Base-by-base conservation (phyloP, 2,329 filamentous ascomycete species). In the Grosmannia clavigera region DNA sequence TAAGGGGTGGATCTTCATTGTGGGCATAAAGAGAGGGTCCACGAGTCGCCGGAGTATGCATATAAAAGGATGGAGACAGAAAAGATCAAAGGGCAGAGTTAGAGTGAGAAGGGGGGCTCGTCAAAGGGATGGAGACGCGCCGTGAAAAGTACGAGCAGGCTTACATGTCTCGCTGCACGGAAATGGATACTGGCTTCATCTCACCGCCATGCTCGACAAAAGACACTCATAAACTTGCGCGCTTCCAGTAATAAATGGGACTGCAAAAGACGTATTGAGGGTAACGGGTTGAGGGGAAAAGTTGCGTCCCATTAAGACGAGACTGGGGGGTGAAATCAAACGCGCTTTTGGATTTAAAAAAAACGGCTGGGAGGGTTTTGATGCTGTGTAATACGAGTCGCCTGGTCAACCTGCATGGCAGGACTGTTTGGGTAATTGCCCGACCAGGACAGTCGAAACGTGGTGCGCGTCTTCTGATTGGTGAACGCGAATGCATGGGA, bases 381-480 rank as follows among this genome's bases (percentile, higher is more conserved):
- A 3, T 19, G 40, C 16, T 14, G 40, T 25, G 5, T 31, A 58
- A 51, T 58, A 33, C 51, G 57, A 55, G 59, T 66, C 63, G 61
- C 51, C 60, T 52, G 62, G 64, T 61, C 61, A 64, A 66, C 50
- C 43, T 46, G 43, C 11, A 54, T 14, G 31, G 7, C 31, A 27
- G 51, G 54, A 57, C 57, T 66, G 58, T 65, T 66, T 64, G 58
- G 50, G 33, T 61, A 58, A 61, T 64, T 66, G 43, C 65, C 65
- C 43, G 14, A 57, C 64, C 48, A 6, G 65, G 64, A 59, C 53
- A 58, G 55, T 33, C 16, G 19, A 61, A 54, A 58, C 29, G 22
- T 5, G 19, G 61, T 19, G 52, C 64, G 64, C 64, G 64, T 65
- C 61, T 60, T 46, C 16, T 66, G 29, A 66, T 66, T 66, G 65